Base-by-base conservation (phyloP, 331 rosid genomes). In the Saraca asoca region DNA sequence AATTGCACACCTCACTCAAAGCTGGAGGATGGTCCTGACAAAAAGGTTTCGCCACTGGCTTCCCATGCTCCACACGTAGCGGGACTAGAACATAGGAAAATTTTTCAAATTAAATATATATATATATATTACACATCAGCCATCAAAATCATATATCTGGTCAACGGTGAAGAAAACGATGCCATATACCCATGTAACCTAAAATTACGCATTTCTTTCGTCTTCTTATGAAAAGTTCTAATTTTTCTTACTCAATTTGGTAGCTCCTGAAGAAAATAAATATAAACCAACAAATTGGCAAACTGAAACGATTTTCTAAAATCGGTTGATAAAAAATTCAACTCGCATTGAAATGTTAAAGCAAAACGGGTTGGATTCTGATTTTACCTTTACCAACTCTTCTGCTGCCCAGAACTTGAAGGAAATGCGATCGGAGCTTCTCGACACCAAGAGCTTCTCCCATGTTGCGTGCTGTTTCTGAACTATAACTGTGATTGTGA, bases 391-490 rank as follows among this genome's bases (percentile, higher is more conserved):
- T 79, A n/a, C 18, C 14, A 11, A 72, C 31, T 78, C 95, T 76
- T 57, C 90, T 74, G 69, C 80, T 72, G 51, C 78, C 66, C 45
- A 90, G 78, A 18, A 88, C 69, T 15, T 74, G 53, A 2, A 65
- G 87, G 62, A 90, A 90, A 52, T 84, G 80, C 8, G 79, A 68
- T 29, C 90, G 91, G 58, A 87, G 76, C 65, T 86, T 78, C 35
- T 52, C 77, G 45, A 42, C 74, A 48, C 71, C 79, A 13, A 66
- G 19, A 38, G 37, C 39, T 63, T 75, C 78, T 48, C 55, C 86
- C 84, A 60, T 83, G 52, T 68, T 54, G 45, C n/a, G 38, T 1
- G 12, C 7, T 20, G 20, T 48, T 3, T 73, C 35, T 31, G 50
- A 5, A 2, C 4, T 1, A 19, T 14, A 49, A 13, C 58, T 12